Evolutionary conservation across 305 asterid species (phyloP), one percentile per base, ranked within the genome.

Genomic region (Solanum hybrid): DNA sequence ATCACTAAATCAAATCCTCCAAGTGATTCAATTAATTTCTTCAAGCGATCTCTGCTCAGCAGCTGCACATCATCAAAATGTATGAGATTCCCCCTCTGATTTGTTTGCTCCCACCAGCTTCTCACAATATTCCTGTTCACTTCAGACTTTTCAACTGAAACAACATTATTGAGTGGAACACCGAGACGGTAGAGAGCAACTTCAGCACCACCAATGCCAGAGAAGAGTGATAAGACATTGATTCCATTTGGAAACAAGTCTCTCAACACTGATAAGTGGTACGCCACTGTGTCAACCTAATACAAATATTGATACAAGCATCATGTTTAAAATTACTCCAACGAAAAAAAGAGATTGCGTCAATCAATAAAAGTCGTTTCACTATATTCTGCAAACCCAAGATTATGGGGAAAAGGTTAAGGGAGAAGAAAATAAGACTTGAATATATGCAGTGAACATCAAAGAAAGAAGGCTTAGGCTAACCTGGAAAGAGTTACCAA

Each of bases 401-500:
- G 80, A 29, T 29, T 29, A 75, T 76, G 80, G 80, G 34, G 2
- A 76, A 31, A 76, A 29, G 38, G 37, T 29, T 14, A 6, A 32
- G 80, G 37, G n/a, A 76, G 34, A 76, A 76, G 80, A 14, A 29
- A 24, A 80, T 27, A 29, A 11, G 31, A 65, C 51, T 20, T 87
- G 68, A 11, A 88, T 26, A 24, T 39, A n/a, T 24, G 85, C 34
- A 36, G n/a, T 11, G 57, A 65, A 82, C 31, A 86, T 41, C 20
- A 31, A 39, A 13, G 36, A 17, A 83, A 84, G 31, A 88, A 45
- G 38, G 32, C n/a, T 37, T 27, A 17, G 83, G 57, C 90, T 92
- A 32, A 95, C 99, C 98, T 96, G 99, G 89, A 97, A 96, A 3
- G 99, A 97, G 91, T 97, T 97, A 10, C 98, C 98, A 7, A 97